These are phyloP conservation scores for Sporodiniella umbellata DNA, from an alignment of 371 early-diverging fungal genomes.

Conservation along the genomic window DNA sequence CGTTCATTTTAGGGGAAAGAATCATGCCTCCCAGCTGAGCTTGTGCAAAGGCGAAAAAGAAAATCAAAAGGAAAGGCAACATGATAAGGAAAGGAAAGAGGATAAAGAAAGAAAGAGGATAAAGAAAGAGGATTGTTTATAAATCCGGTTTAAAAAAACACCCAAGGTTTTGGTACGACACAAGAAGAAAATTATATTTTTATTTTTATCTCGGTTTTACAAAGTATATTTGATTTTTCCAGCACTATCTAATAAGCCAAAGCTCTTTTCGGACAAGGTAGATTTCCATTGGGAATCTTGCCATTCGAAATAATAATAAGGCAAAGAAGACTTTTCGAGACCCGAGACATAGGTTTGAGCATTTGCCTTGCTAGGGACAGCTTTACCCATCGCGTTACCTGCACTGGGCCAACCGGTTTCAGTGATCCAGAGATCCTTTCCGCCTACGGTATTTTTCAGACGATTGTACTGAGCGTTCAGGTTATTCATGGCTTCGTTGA, in stretches of 20 bases:
- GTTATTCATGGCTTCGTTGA: conserved; percentile 27
- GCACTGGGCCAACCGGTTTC: conserved; percentile 69
- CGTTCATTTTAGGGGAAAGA: conserved; percentile 19
- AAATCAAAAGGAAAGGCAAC: background rate
- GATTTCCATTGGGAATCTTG: conserved; percentile 62
- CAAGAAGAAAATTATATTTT: no score
- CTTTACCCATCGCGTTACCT: conserved; percentile 44
- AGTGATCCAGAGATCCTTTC: conserved; percentile 50
- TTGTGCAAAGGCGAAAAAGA: background rate
- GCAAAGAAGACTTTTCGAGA: conserved; percentile 31
- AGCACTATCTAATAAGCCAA: conserved; percentile 44
- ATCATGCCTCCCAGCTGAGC: conserved; percentile 26
- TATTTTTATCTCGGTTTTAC: no score
- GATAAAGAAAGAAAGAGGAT: background rate
- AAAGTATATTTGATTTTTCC: conserved; percentile 23
- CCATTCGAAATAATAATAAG: conserved; percentile 62
- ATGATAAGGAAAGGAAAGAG: background rate
- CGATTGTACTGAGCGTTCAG: conserved; percentile 33
- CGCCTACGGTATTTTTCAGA: conserved; percentile 37
- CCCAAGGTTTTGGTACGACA: no score
- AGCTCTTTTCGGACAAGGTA: conserved; percentile 55
- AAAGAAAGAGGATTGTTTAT: background rate
- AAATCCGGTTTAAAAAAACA: no score
- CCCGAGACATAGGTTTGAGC: conserved; percentile 42
- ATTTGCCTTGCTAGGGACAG: conserved; percentile 46